Evolutionary conservation across 2,329 filamentous ascomycete genomes (phyloP).

Genomic region (Davidsoniella virescens): DNA sequence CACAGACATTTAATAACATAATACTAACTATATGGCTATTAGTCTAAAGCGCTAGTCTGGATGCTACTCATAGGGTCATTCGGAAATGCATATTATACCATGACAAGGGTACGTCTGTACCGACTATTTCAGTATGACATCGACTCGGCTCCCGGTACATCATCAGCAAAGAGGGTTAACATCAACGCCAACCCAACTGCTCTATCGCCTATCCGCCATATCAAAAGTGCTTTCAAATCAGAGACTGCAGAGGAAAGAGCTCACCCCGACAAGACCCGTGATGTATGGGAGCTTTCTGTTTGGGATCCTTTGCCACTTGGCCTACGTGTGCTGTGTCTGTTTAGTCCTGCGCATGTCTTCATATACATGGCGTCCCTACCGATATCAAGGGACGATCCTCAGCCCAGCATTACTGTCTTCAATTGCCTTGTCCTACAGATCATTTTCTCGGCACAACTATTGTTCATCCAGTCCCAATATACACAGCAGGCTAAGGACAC

Average conservation of each 20-base stretch:
- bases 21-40: neutral
- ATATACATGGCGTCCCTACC: conserved; percentile 83
- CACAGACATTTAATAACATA: conserved; percentile 1
- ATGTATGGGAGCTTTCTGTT: conserved; percentile 88
- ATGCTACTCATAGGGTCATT: conserved; percentile 49
- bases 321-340: conserved; percentile 69
- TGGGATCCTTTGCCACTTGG: conserved; percentile 87
- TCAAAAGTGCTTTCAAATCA: conserved; percentile 50
- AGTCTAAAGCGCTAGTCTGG: conserved; percentile 44
- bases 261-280: conserved; percentile 63
- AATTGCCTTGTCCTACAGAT: conserved; percentile 63
- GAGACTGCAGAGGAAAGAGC: conserved; percentile 66
- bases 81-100: conserved; percentile 65
- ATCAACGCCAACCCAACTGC: conserved; percentile 69
- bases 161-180: conserved; percentile 73
- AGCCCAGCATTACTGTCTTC: conserved; percentile 72
- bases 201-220: conserved; percentile 61
- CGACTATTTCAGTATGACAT: conserved; percentile 79
- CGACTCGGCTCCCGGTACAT: conserved; percentile 58
- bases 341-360: conserved; percentile 85
- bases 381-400: conserved; percentile 54
- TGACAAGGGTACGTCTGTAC: conserved; percentile 70
- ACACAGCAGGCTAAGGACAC: conserved; percentile 74
- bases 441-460: conserved; percentile 62
- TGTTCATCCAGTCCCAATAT: conserved; percentile 57